Base-by-base conservation (phyloP, 208 protist species). In the Leishmania aethiopica region DNA sequence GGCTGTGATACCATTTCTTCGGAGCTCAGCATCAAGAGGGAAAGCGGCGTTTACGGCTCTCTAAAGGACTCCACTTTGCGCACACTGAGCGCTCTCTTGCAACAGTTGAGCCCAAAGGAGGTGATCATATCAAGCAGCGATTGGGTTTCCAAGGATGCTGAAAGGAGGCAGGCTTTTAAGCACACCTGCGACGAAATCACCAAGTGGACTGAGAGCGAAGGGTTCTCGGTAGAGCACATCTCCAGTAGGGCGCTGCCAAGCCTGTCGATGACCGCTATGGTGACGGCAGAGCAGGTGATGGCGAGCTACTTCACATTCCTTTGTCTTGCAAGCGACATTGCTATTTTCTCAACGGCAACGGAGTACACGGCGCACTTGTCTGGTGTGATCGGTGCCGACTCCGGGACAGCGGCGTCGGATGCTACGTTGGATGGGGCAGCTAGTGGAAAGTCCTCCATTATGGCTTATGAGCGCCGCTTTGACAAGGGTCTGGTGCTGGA, bases 101-200 rank as follows among this genome's bases (percentile, higher is more conserved):
- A 96, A 59, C 92, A 94, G 77, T 85, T 96, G 53, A 88, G 89
- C 42, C 95, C 95, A 51, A 86, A 89, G 35, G 95, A 98, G 70
- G 84, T 98, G 32, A 88, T 98, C 72, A 76, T 98, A 73, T 84
- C 91, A n/a, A 80, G 79, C 35, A 32, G 32, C 28, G 57, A 32
- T 64, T 82, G 83, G 69, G 49, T 22, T 51, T 22, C 74, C 37
- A 51, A 60, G 17, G 49, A 77, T 37, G 15, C 3, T 15, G 60
- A 51, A 28, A n/a, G 6, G 13, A 2, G 8, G 19, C 35, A 35
- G 35, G 3, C 8, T n/a, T 84, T 74, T 72, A 55, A 57, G 11
- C 28, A 59, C 1, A 57, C 77, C 32, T 75, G 74, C 45, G 79
- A 83, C 11, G 75, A 57, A 28, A 60, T 92, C 51, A 73, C 71